Base-by-base conservation (phyloP, 2,329 filamentous ascomycete genomes). In the Trichoderma arundinaceum region DNA sequence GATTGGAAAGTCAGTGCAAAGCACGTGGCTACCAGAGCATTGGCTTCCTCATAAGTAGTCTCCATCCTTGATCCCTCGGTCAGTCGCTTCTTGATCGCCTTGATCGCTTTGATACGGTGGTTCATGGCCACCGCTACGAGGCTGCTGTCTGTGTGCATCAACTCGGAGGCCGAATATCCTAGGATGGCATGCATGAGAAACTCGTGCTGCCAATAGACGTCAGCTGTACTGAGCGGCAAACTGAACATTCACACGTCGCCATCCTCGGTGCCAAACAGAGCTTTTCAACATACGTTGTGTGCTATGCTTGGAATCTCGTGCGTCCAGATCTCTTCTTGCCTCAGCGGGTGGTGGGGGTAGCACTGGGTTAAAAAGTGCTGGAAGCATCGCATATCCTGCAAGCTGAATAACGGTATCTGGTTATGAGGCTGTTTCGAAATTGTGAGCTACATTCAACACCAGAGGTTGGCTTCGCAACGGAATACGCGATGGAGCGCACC, bases 151-250 rank as follows among this genome's bases (percentile, higher is more conserved):
- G 79, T 75, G 4, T 77, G 76, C 70, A 84, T 82, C 4, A 91
- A 81, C 68, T 91, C 86, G 0, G 88, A 90, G 38, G 89, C 90
- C 1, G 89, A 82, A 67, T 90, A 82, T 12, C 88, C 88, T 0
- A 90, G 82, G 58, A 92, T 88, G 4, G 88, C 87, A 73, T 92
- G 89, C 84, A 92, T 90, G 9, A 90, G 80, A 66, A 87, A 90
- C 64, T 89, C 86, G 69, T 89, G 83, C 83, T 88, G 65, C 22
- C 62, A 22, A 35, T 10, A 22, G 44, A 9, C 8, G 17, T 63
- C 9, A 63, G 60, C n/a, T 13, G n/a, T 7, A 15, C 28, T 2
- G 22, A 19, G 4, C 10, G 15, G 10, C 15, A 19, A 28, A 33
- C n/a, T n/a, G 2, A 13, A 12, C 19, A 5, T 28, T 72, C 59